These are phyloP conservation scores for Torulaspora gathmanii DNA, from an alignment of 805 yeast species.

Conservation along the genomic window DNA sequence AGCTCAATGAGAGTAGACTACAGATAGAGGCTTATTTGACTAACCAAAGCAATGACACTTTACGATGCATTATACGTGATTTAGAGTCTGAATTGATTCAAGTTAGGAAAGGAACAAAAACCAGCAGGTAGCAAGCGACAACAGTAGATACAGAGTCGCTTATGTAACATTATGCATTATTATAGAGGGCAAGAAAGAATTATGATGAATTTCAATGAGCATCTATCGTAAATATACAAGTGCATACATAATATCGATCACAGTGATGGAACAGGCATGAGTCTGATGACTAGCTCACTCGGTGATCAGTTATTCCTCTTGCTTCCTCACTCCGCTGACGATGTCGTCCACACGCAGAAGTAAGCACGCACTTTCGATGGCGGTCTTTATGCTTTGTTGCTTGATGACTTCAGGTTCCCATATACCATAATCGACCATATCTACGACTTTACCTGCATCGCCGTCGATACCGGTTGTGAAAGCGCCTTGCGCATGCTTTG, in stretches of 20 bases:
- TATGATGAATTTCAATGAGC: not conserved
- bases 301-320: constrained; percentile 23
- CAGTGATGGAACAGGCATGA: not conserved
- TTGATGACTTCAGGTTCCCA: constrained; percentile 99
- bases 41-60: constrained; percentile 19
- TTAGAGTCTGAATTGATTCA: constrained; percentile 35
- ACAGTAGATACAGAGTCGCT: not conserved
- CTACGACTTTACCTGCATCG: constrained; percentile 87
- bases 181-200: not conserved
- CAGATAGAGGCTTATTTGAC: constrained; percentile 16
- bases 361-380: constrained; percentile 93
- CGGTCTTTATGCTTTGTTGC: constrained; percentile 96
- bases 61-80: constrained; percentile 36
- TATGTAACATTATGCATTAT: constrained; percentile 9
- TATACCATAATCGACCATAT: constrained; percentile 91
- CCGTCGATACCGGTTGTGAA: constrained; percentile 92
- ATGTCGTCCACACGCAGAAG: constrained; percentile 95
- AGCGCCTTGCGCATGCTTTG: constrained; percentile 90
- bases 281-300: not conserved
- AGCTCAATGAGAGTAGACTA: constrained; percentile 10
- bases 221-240: constrained; percentile 2
- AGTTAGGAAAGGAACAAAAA: constrained; percentile 10
- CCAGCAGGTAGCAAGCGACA: not conserved
- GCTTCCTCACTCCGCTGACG: constrained; percentile 86
- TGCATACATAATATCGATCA: not conserved